Percentiles rank a stretch among this genome's conserved stretches.
Evolutionary conservation across 495 filamentous ascomycete species (phyloP).

Genomic region (Penicillium verhagenii): DNA sequence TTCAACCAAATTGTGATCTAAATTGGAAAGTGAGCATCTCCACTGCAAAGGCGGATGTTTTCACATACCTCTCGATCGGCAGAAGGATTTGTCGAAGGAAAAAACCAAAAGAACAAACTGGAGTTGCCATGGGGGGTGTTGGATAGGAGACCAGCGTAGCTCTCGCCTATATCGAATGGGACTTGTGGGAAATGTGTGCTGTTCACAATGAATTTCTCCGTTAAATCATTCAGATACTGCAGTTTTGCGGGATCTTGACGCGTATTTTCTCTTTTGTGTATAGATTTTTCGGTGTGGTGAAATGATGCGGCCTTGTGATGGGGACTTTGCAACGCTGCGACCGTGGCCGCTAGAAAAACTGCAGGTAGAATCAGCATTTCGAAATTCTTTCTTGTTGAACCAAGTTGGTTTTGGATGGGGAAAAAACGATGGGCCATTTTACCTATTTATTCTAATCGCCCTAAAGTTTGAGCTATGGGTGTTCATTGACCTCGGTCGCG

Average conservation of each 20-base stretch:
- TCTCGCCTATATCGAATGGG: slow-evolving; percentile 73
- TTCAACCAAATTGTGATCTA: slow-evolving; percentile 70
- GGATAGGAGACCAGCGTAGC: slow-evolving; percentile 72
- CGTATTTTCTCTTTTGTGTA: slow-evolving; percentile 1
- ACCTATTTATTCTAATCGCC: neutral
- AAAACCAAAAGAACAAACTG: slow-evolving; percentile 78
- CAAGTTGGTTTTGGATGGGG: neutral
- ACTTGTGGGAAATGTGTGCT: slow-evolving; percentile 69
- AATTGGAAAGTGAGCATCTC: neutral
- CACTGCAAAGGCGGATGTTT: neutral
- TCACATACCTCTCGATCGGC: slow-evolving; percentile 59
- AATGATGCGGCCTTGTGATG: slow-evolving; percentile 16
- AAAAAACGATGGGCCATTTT: neutral
- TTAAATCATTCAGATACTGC: slow-evolving; percentile 18
- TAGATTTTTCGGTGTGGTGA: neutral
- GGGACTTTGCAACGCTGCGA: slow-evolving; percentile 15
- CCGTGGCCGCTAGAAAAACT: slow-evolving; percentile 3
- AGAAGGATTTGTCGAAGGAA: slow-evolving; percentile 56
- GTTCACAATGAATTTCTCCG: slow-evolving; percentile 60
- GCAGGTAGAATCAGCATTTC: slow-evolving; percentile 12
- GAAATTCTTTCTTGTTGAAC: neutral
- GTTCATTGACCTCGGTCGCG: neutral
- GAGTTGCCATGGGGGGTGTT: slow-evolving; percentile 54
- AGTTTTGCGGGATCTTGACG: neutral
- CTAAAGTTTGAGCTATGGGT: neutral